Evolutionary conservation across 495 filamentous ascomycete genomes (phyloP), one percentile per base, ranked within the genome.

Genomic region (Podospora pseudopauciseta): DNA sequence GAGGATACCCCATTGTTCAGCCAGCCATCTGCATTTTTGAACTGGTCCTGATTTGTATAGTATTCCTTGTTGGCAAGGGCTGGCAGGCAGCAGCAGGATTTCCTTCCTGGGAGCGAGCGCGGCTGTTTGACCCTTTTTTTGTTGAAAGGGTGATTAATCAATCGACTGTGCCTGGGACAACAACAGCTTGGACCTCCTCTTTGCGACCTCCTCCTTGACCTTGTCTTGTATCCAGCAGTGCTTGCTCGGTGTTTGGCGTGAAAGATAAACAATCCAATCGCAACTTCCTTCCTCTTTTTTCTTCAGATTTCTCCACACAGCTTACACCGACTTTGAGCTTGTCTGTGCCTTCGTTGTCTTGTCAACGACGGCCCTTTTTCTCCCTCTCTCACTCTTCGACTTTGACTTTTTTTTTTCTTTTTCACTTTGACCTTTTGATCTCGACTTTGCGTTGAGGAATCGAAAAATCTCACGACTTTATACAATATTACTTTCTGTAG

Each of bases 1-100:
- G 3, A 20, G 23, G 30, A 7, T 58, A 7, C 5, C 54, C 54
- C 16, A 28, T 27, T 63, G 67, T 34, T 54, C 65, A 65, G 62
- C 70, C 67, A 65, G 19, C 61, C 59, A 53, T 23, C 69, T 61
- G 67, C 54, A 53, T 54, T 67, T 69, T 58, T 26, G 16, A 58
- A 58, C 39, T 18, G 18, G 39, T 44, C 65, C 65, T 9, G 57
- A 39, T 58, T 64, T 32, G 28, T 27, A 49, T 28, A 23, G 23
- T 23, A 9, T 63, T 63, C 20, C 58, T n/a, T 59, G 57, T 13
- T 63, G 53, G 66, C 69, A 71, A 68, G 63, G 56, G 60, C 60
- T 59, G 54, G 64, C 39, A 49, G 39, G 39, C 39, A 49, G 39
- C 7, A 49, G 9, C 39, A 49, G 39, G 39, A 49, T 39, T 39